Evolutionary conservation across 106 monocot species (phyloP).

Genomic region (Apostasia shenzhenica): DNA sequence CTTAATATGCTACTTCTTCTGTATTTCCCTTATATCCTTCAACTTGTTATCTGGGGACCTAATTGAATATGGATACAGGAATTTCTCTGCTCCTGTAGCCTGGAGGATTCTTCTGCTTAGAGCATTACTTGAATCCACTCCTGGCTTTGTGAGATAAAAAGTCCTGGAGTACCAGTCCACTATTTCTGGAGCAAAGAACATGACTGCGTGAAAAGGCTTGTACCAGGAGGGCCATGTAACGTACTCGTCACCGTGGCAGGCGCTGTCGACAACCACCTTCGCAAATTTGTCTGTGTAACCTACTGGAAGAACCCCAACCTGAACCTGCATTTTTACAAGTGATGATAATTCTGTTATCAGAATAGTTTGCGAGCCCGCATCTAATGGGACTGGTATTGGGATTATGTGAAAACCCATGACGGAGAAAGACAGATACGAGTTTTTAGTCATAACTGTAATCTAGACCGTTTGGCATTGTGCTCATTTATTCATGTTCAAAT

Average conservation of each 20-base stretch:
- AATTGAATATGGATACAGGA: constrained; percentile 65
- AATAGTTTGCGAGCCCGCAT: too few species aligned
- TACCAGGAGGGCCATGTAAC: constrained; percentile 76
- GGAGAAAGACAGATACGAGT: too few species aligned
- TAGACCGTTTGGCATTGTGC: too few species aligned
- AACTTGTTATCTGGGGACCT: background rate
- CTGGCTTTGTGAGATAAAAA: constrained; percentile 30
- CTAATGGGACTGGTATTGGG: too few species aligned
- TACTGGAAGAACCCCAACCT: constrained; percentile 53
- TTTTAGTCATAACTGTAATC: too few species aligned
- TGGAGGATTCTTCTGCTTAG: constrained; percentile 56
- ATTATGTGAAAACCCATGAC: too few species aligned
- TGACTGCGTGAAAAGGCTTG: constrained; percentile 28
- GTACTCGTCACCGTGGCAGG: constrained; percentile 53
- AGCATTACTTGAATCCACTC: constrained; percentile 16
- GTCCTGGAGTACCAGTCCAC: constrained; percentile 34
- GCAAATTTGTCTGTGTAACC: constrained; percentile 35
- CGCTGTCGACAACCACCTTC: constrained; percentile 39
- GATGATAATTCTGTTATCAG: too few species aligned
- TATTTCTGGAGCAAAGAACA: constrained; percentile 55
- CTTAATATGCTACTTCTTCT: too few species aligned
- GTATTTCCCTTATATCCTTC: too few species aligned
- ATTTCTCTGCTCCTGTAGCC: constrained; percentile 39
- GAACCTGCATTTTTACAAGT: constrained; percentile 23
- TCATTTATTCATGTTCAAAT: too few species aligned